These are phyloP conservation scores for Aspergillus pseudoglaucus DNA, from an alignment of 2,329 filamentous ascomycete species.

Conservation along the genomic window DNA sequence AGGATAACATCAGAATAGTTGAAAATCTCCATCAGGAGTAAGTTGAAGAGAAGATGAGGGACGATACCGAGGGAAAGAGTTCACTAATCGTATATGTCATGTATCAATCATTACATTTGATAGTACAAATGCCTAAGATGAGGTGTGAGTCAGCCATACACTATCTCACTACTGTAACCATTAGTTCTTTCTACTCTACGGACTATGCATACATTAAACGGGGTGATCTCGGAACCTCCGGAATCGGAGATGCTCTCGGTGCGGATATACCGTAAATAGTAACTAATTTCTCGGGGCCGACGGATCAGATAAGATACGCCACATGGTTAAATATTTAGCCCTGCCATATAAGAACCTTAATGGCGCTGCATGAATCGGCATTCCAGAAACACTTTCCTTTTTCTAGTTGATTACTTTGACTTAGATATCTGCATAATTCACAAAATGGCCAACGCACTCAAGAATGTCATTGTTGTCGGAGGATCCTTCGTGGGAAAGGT, in stretches of 20 bases:
- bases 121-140: no score
- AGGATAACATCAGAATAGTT: no score
- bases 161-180: no score
- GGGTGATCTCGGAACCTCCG: no score
- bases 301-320: constrained; percentile 1
- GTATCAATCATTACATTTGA: no score
- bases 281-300: background rate
- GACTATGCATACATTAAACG: no score
- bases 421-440: background rate
- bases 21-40: no score
- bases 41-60: no score
- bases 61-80: no score
- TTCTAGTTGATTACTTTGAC: background rate
- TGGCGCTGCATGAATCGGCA: background rate
- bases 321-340: constrained; percentile 1
- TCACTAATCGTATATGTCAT: no score
- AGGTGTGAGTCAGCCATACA: no score
- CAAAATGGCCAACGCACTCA: constrained; percentile 22
- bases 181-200: no score
- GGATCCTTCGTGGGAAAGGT: constrained; percentile 32
- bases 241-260: background rate
- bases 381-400: background rate
- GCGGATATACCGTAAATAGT: background rate
- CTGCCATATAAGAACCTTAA: background rate
- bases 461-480: constrained; percentile 31